These are phyloP conservation scores for Mortierella antarctica DNA, from an alignment of 192 early-diverging fungal species.

Conservation along the genomic window DNA sequence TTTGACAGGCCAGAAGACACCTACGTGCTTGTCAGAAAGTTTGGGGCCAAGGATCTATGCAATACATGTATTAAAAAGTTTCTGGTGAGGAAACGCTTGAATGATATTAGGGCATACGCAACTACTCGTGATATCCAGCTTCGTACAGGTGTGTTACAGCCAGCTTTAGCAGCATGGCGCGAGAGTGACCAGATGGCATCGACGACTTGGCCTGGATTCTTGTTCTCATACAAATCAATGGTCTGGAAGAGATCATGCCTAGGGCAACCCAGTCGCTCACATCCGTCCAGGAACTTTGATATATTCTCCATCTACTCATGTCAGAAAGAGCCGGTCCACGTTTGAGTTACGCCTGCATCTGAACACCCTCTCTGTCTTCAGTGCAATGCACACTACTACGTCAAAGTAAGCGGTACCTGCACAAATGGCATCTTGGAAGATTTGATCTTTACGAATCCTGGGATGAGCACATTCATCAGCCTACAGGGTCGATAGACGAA, in stretches of 20 bases:
- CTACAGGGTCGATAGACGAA: slow-evolving; percentile 33
- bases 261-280: slow-evolving; percentile 73
- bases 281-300: slow-evolving; percentile 70
- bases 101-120: neutral
- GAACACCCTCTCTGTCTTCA: neutral
- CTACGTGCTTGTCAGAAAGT: slow-evolving; percentile 71
- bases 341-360: neutral
- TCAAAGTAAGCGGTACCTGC: slow-evolving; percentile 47
- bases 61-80: slow-evolving; percentile 3
- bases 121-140: too few species aligned
- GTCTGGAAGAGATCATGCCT: slow-evolving; percentile 82
- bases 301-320: slow-evolving; percentile 82
- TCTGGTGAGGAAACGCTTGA: neutral
- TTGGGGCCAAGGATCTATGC: slow-evolving; percentile 74
- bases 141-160: slow-evolving; percentile 57
- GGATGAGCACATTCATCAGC: slow-evolving; percentile 64
- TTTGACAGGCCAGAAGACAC: neutral
- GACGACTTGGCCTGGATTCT: slow-evolving; percentile 76
- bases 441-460: slow-evolving; percentile 66
- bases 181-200: slow-evolving; percentile 80
- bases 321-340: neutral
- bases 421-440: slow-evolving; percentile 78
- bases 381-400: neutral
- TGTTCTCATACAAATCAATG: slow-evolving; percentile 81
- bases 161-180: slow-evolving; percentile 72